Evolutionary conservation across 1,284 basidiomycete species (phyloP).

Genomic region (Blastosporella zonata): DNA sequence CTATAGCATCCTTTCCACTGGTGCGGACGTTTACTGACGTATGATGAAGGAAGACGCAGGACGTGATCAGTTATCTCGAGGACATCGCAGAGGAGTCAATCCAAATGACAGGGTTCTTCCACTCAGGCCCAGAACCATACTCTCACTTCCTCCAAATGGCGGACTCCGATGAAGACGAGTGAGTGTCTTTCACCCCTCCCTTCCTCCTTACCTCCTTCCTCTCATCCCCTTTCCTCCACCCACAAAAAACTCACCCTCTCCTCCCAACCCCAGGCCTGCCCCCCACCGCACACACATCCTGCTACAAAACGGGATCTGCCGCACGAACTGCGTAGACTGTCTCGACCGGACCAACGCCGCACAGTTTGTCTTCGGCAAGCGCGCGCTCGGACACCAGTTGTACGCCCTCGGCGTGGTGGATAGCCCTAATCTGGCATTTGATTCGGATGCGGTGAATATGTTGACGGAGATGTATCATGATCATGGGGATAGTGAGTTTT

Average conservation of each 20-base stretch:
- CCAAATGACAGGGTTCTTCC: constrained; percentile 92
- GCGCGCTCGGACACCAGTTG: constrained; percentile 92
- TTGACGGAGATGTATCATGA: constrained; percentile 99
- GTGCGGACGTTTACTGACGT: background rate
- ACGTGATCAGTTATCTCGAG: constrained; percentile 94
- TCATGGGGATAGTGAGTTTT: constrained; percentile 83
- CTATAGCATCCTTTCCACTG: no score
- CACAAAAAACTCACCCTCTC: background rate
- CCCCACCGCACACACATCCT: constrained; percentile 44
- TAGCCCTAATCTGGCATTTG: constrained; percentile 84
- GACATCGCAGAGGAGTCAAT: constrained; percentile 95
- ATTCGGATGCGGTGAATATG: constrained; percentile 96
- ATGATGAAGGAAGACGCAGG: constrained; percentile 77
- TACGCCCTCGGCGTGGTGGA: constrained; percentile 91
- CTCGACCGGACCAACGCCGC: constrained; percentile 97
- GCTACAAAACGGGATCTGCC: constrained; percentile 88
- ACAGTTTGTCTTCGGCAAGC: constrained; percentile 97
- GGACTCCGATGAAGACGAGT: constrained; percentile 24
- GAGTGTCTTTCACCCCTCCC: constrained; percentile 29
- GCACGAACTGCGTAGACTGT: constrained; percentile 95
- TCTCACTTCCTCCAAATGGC: constrained; percentile 59
- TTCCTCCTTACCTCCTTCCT: background rate
- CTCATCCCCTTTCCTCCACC: background rate
- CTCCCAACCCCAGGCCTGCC: background rate
- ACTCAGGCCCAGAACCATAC: constrained; percentile 78